Evolutionary conservation across 2,329 filamentous ascomycete species (phyloP).

Genomic region (Chalaropsis ovoidea): DNA sequence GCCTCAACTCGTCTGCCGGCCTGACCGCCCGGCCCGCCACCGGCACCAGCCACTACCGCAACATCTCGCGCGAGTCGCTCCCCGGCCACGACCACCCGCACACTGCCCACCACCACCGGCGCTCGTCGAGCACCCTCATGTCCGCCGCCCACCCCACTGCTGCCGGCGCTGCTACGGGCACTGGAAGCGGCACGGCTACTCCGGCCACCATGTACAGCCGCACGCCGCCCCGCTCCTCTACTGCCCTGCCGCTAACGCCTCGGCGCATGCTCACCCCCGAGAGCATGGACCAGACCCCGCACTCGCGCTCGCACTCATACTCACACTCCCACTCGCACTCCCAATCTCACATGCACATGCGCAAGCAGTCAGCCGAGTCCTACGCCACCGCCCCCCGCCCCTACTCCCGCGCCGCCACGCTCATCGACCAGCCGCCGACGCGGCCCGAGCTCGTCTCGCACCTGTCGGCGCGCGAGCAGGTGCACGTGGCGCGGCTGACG

Average conservation of each 20-base stretch:
- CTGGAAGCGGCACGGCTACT: no score
- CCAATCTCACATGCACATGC: constrained; percentile 37
- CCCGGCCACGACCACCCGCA: constrained; percentile 7
- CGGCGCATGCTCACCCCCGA: constrained; percentile 22
- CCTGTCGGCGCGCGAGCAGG: constrained; percentile 78
- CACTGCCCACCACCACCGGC: constrained; percentile 9
- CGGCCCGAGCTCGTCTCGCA: constrained; percentile 51
- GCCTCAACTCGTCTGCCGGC: constrained; percentile 17
- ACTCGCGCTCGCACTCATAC: neutral
- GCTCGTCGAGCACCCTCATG: constrained; percentile 12
- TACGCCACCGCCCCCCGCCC: constrained; percentile 30
- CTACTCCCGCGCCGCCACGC: constrained; percentile 40
- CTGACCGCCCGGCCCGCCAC: constrained; percentile 16
- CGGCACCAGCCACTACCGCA: constrained; percentile 21
- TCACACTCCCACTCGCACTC: constrained; percentile 26
- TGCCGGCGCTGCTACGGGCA: neutral
- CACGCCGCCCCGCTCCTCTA: constrained; percentile 5
- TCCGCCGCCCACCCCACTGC: constrained; percentile 10
- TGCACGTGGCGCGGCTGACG: constrained; percentile 74
- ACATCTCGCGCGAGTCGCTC: constrained; percentile 20
- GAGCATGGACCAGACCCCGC: constrained; percentile 15
- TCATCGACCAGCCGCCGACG: constrained; percentile 42
- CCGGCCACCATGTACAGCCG: constrained; percentile 8
- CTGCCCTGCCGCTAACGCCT: constrained; percentile 15
- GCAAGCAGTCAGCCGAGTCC: constrained; percentile 37